Evolutionary conservation across 495 filamentous ascomycete genomes (phyloP).

Genomic region (Tuber magnatum): DNA sequence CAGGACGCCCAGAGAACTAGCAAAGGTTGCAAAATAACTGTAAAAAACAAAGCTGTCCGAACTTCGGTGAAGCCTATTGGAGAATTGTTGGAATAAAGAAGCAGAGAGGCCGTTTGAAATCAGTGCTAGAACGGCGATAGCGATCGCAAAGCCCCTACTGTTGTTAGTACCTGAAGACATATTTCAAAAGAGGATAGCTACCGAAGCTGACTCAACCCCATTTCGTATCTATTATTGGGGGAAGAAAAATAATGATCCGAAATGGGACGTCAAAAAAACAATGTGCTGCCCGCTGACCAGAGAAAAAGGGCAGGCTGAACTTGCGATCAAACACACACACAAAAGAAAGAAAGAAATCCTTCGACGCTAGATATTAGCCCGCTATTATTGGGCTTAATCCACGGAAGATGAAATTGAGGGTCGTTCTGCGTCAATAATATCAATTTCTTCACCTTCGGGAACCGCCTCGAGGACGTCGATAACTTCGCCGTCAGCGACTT

Average conservation of each 20-base stretch:
- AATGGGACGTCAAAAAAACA: slow-evolving; percentile 15
- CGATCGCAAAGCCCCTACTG: slow-evolving; percentile 15
- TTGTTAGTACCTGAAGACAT: slow-evolving; percentile 1
- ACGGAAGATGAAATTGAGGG: slow-evolving; percentile 10
- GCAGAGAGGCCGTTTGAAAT: slow-evolving; percentile 27
- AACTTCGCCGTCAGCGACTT: slow-evolving; percentile 20
- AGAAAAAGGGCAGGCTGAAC: background rate
- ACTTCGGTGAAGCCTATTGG: slow-evolving; percentile 15
- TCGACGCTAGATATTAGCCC: background rate
- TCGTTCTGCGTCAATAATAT: slow-evolving; percentile 30
- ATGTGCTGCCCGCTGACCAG: background rate
- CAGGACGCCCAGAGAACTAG: slow-evolving; percentile 18
- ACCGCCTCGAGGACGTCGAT: slow-evolving; percentile 29
- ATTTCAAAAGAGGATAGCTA: slow-evolving; percentile 12
- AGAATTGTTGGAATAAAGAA: slow-evolving; percentile 30
- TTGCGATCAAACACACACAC: background rate
- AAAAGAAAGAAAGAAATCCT: background rate
- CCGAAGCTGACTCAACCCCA: slow-evolving; percentile 19
- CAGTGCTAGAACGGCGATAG: slow-evolving; percentile 19
- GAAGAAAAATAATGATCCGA: slow-evolving; percentile 11
- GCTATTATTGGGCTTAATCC: slow-evolving; percentile 10
- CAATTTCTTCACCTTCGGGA: slow-evolving; percentile 29
- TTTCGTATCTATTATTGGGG: slow-evolving; percentile 6
- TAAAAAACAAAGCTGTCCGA: slow-evolving; percentile 19
- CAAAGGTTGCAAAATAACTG: slow-evolving; percentile 24